phyloP scores from a whole-genome alignment of 2,329 filamentous ascomycete genomes.

The Cladosporium phlei region DNA sequence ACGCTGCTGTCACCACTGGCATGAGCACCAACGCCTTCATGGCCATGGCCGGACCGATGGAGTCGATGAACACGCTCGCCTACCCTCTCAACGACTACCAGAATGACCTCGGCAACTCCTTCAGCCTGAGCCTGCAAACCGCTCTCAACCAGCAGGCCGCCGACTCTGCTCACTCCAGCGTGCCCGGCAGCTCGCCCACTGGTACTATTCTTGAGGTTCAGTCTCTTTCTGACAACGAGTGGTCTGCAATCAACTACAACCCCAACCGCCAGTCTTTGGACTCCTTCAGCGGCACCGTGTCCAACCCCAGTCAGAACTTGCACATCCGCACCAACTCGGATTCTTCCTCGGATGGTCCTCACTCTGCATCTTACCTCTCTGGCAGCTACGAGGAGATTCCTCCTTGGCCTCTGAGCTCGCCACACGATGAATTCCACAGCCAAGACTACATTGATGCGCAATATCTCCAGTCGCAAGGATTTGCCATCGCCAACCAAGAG shows the following conservation, averaged over 20 bases:
- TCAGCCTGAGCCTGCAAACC: slow-evolving; percentile 41
- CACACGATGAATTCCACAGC: slow-evolving; percentile 67
- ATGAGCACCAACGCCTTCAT: slow-evolving; percentile 39
- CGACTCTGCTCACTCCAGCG: slow-evolving; percentile 33
- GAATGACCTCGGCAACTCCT: slow-evolving; percentile 55
- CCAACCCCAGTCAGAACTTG: slow-evolving; percentile 86
- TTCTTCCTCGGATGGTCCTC: slow-evolving; percentile 62
- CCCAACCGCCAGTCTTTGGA: slow-evolving; percentile 59
- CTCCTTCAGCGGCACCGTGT: slow-evolving; percentile 60
- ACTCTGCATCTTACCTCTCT: slow-evolving; percentile 56
- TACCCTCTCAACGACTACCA: slow-evolving; percentile 64
- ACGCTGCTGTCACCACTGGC: slow-evolving; percentile 36
- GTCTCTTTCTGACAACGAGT: slow-evolving; percentile 86
- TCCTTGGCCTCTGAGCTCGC: slow-evolving; percentile 72
- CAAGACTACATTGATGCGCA: slow-evolving; percentile 60
- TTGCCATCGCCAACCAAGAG: slow-evolving; percentile 21
- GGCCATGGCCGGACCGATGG: slow-evolving; percentile 40
- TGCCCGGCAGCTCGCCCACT: slow-evolving; percentile 62
- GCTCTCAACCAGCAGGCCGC: slow-evolving; percentile 44
- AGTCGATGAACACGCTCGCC: slow-evolving; percentile 40
- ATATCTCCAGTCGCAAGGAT: slow-evolving; percentile 37
- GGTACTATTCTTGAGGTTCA: slow-evolving; percentile 80
- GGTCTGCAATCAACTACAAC: slow-evolving; percentile 60
- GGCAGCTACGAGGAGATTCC: slow-evolving; percentile 77
- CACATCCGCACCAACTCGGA: slow-evolving; percentile 84